phyloP scores from a whole-genome alignment of 305 asterid species.

The Fraxinus sp. region DNA sequence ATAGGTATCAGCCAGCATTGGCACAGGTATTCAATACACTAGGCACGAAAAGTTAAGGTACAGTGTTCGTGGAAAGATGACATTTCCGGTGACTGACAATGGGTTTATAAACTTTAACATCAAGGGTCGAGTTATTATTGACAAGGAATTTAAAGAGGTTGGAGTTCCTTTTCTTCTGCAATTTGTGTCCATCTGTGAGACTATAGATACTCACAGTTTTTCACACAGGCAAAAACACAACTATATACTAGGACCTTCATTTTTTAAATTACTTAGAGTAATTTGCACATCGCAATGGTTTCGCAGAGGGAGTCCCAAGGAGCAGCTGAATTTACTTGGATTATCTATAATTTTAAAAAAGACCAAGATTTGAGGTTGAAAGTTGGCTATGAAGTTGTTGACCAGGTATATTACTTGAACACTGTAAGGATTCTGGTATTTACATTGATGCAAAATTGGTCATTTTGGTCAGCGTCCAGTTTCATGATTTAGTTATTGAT shows the following conservation, averaged over 20 bases:
- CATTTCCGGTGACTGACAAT: slow-evolving; percentile 59
- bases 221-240: background rate
- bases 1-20: slow-evolving; percentile 57
- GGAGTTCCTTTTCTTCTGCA: slow-evolving; percentile 14
- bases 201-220: background rate
- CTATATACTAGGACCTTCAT: background rate
- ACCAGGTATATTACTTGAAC: slow-evolving; percentile 48
- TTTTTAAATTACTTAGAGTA: slow-evolving; percentile 7
- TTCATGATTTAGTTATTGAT: background rate
- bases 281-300: slow-evolving; percentile 1
- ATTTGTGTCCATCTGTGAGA: slow-evolving; percentile 1
- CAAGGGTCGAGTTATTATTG: slow-evolving; percentile 61
- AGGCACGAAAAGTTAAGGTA: slow-evolving; percentile 56
- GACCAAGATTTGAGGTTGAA: slow-evolving; percentile 81
- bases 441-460: slow-evolving; percentile 4
- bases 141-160: slow-evolving; percentile 65
- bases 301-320: slow-evolving; percentile 60
- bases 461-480: background rate
- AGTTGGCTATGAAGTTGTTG: slow-evolving; percentile 68
- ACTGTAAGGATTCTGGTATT: background rate
- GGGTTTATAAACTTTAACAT: slow-evolving; percentile 49
- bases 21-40: slow-evolving; percentile 58
- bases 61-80: slow-evolving; percentile 58
- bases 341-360: slow-evolving; percentile 52
- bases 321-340: slow-evolving; percentile 75